Evolutionary conservation across 2,329 filamentous ascomycete genomes (phyloP), one percentile per base, ranked within the genome.

Genomic region (Penicillium sp.): DNA sequence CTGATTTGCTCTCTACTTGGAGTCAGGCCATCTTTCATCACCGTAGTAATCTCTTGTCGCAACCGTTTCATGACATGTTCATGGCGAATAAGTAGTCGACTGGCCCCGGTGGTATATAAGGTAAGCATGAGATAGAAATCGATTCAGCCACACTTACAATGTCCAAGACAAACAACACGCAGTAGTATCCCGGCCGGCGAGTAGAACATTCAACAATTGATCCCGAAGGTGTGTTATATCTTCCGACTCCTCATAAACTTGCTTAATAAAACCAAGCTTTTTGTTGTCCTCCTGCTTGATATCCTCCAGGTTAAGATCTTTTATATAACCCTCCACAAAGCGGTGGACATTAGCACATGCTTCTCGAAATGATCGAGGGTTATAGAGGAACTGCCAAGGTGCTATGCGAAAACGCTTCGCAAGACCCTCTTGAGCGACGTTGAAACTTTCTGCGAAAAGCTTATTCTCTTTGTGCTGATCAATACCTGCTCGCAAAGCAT

Each of bases 161-260:
- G 65, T 61, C 63, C 62, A 69, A 28, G 61, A 57, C 27, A 65
- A 48, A 16, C 54, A 63, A 41, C 61, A 63, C 2, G 69, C 68
- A 7, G 66, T 69, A 10, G 67, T 67, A 30, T 70, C 68, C 43
- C 64, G 51, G 2, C 64, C 67, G 8, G 66, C 67, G 2, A 68
- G 45, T 2, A 68, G 40, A 10, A 68, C 55, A 31, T 68, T 67
- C 20, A 69, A 39, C 11, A 67, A 45, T 49, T 67, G 65, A 46
- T 67, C 63, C n/a, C 66, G 58, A 38, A 77, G 66, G 7, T 35
- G 46, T 27, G 49, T 25, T 38, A 44, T 42, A n/a, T 14, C 56
- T 13, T 43, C 4, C 27, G 49, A 58, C 18, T 58, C 49, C 24
- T 35, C n/a, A 10, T 53, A 46, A 42, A 61, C 11, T 25, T 57